These are phyloP conservation scores for Tetrahymena malaccensis DNA, from an alignment of 73 alveolate species.

Conservation along the genomic window DNA sequence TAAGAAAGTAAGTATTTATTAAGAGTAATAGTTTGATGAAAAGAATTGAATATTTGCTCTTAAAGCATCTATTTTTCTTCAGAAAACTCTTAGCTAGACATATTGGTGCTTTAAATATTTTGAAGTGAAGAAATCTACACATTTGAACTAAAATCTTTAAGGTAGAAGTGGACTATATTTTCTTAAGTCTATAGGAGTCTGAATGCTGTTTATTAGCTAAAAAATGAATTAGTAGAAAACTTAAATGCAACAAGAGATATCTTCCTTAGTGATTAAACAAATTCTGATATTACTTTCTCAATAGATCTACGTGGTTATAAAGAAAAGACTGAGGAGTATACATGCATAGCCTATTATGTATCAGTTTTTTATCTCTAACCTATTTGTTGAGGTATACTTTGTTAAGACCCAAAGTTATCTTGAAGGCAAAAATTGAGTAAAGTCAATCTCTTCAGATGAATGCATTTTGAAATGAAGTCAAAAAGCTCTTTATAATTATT, in stretches of 20 bases:
- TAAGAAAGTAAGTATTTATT: not conserved
- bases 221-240: not conserved
- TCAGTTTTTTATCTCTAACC: not conserved
- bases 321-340: not conserved
- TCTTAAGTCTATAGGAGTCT: not conserved
- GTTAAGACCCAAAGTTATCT: not conserved
- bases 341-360: not conserved
- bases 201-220: not conserved
- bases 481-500: not conserved
- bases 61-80: not conserved
- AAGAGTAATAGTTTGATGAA: not conserved
- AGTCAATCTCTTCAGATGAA: not conserved
- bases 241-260: not conserved
- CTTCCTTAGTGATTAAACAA: not conserved
- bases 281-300: not conserved
- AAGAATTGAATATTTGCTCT: not conserved
- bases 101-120: not conserved
- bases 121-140: not conserved
- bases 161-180: not conserved
- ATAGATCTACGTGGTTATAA: not conserved
- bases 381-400: not conserved
- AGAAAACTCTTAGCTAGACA: not conserved
- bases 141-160: not conserved
- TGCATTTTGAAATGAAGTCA: not conserved
- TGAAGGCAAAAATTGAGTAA: not conserved